Evolutionary conservation across 2,329 filamentous ascomycete species (phyloP).

Genomic region (Arthrobotrys iridis): DNA sequence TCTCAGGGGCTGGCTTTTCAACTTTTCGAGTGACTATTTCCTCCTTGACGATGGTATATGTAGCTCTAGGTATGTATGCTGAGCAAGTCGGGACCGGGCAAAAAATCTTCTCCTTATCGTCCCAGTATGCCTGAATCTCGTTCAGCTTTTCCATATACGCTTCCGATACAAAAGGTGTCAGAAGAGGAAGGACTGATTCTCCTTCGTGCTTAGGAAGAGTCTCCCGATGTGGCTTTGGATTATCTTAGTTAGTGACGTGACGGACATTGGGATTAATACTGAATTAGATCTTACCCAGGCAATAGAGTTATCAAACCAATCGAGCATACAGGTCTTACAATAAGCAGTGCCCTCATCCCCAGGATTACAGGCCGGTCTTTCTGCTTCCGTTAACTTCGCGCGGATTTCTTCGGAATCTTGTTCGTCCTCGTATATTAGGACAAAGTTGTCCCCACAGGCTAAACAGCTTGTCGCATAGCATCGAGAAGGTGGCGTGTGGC

Average conservation of each 20-base stretch:
- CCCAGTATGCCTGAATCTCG: constrained; percentile 43
- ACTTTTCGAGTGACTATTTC: constrained; percentile 9
- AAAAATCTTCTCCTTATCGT: constrained; percentile 43
- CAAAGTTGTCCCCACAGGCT: constrained; percentile 34
- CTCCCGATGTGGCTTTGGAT: constrained; percentile 40
- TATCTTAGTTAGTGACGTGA: constrained; percentile 2
- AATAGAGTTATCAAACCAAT: constrained; percentile 45
- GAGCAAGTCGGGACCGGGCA: constrained; percentile 44
- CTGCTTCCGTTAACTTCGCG: constrained; percentile 14
- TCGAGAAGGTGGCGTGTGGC: neutral
- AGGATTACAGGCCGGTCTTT: constrained; percentile 36
- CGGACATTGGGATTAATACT: neutral
- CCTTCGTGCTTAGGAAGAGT: constrained; percentile 24
- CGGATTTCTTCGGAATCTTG: constrained; percentile 27
- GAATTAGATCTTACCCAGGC: constrained; percentile 22
- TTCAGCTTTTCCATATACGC: constrained; percentile 25
- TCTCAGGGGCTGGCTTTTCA: neutral
- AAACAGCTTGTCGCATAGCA: constrained; percentile 14
- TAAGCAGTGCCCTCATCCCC: constrained; percentile 27
- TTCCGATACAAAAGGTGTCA: constrained; percentile 31
- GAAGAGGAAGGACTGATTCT: constrained; percentile 18
- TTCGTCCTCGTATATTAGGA: constrained; percentile 35
- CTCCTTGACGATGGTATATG: constrained; percentile 25
- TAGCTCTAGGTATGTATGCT: constrained; percentile 15
- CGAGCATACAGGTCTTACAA: constrained; percentile 38